Evolutionary conservation across 225 moss, liverwort and hornwort species (phyloP), one percentile per base, ranked within the genome.

Genomic region (Anthoceros angustus): DNA sequence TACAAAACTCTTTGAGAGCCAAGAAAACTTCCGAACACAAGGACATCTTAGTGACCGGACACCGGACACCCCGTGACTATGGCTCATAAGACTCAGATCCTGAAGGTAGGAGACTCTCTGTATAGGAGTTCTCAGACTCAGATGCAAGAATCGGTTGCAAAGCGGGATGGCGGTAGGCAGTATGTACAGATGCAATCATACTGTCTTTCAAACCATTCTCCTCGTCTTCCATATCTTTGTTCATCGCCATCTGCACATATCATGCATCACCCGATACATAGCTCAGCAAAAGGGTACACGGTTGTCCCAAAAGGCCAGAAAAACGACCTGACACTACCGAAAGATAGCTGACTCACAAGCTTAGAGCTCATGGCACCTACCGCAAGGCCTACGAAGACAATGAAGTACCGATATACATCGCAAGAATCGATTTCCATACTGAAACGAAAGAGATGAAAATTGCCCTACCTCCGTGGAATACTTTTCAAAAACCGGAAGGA

Each of bases 391-490:
- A 39, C 23, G 8, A 15, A 12, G 16, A 65, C 10, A 9, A 39
- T 65, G 38, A 40, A 21, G 12, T 18, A 12, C 63, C 26, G 14
- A 18, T 39, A 63, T 14, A 14, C 21, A 39, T 5, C 5, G 21
- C 16, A 63, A 63, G 16, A 18, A 63, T 23, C 25, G 25, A 69
- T 5, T 16, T 48, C 49, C 23, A 40, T 39, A 42, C 48, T 64
- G 40, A 25, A 23, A 25, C 32, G 16, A 18, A 38, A 61, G 62
- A 60, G 48, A 42, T 39, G 43, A 21, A 25, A 18, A 12, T 48
- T 48, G 18, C 14, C 18, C 9, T 83, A 86, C 91, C 91, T 95
- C 91, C 71, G 91, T 64, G 20, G 88, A 79, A 64, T 77, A 82
- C n/a, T 76, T 69, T 42, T 73, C 75, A 72, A 88, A 95, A 43